Conservation (phyloP, 2,329 filamentous ascomycete genomes). For the Laburnicola sp. region DNA sequence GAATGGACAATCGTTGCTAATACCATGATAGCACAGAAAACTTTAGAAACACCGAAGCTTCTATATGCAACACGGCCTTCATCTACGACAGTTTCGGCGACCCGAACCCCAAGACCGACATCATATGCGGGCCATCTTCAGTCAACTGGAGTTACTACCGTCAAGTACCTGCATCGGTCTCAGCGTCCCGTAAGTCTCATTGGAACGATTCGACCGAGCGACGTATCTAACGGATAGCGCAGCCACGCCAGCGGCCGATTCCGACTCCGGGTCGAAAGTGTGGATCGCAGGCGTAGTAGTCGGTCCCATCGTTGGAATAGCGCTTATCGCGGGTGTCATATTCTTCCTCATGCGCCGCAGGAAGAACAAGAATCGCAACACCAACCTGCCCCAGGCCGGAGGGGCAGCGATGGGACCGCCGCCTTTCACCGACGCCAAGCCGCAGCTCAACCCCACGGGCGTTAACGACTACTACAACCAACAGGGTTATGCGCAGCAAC, state of each 20-base stretch:
- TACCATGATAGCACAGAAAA: conserved; percentile 23
- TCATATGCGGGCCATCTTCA: conserved; percentile 29
- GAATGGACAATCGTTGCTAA: conserved; percentile 6
- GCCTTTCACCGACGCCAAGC: conserved; percentile 9
- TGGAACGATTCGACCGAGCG: too few species aligned
- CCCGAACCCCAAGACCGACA: conserved; percentile 32
- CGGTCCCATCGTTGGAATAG: conserved; percentile 30
- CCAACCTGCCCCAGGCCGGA: conserved; percentile 5
- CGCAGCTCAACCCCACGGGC: conserved; percentile 5
- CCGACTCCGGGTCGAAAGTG: conserved; percentile 26
- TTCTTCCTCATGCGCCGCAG: conserved; percentile 32
- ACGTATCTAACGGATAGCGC: not conserved
- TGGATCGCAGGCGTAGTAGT: conserved; percentile 38
- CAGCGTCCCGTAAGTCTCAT: conserved; percentile 12
- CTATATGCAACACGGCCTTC: conserved; percentile 36
- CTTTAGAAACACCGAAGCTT: conserved; percentile 22
- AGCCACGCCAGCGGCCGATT: not conserved
- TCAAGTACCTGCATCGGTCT: conserved; percentile 21
- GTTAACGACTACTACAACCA: not conserved
- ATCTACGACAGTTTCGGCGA: conserved; percentile 36
- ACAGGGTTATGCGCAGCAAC: not conserved
- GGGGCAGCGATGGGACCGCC: conserved; percentile 7
- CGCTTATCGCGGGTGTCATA: conserved; percentile 25
- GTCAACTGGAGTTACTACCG: conserved; percentile 35
- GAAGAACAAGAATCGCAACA: conserved; percentile 17